phyloP scores from a whole-genome alignment of 164 flowering plant species.

The Vitis labrusca region DNA sequence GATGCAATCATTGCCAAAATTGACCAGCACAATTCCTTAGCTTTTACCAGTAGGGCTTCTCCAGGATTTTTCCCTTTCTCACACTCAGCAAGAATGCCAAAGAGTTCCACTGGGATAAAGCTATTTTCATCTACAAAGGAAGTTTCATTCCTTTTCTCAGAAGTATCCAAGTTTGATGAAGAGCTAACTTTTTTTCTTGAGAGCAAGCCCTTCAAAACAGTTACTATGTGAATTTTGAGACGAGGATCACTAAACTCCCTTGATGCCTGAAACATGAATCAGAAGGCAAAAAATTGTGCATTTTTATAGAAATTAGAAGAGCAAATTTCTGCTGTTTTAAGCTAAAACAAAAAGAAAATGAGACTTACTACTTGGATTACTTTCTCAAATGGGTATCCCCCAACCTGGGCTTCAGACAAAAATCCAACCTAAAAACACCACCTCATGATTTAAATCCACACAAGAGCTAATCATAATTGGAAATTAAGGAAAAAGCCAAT shows the following conservation, averaged over 20 bases:
- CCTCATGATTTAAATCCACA: conserved; percentile 3
- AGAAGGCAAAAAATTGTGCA: conserved; percentile 4
- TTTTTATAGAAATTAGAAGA: not conserved
- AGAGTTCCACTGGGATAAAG: conserved; percentile 72
- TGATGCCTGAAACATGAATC: conserved; percentile 59
- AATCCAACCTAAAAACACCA: conserved; percentile 70
- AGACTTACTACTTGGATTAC: conserved; percentile 71
- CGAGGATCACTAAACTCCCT: conserved; percentile 83
- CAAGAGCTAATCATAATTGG: conserved; percentile 4
- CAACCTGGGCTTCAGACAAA: conserved; percentile 88
- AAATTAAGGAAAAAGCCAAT: conserved; percentile 4
- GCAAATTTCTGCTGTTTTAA: not conserved
- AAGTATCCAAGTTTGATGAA: conserved; percentile 35
- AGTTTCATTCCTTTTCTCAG: conserved; percentile 33
- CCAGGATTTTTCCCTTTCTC: conserved; percentile 88
- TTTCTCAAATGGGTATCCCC: conserved; percentile 68
- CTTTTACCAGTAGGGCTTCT: conserved; percentile 70
- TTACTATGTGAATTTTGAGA: conserved; percentile 71
- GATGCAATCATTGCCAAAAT: conserved; percentile 89
- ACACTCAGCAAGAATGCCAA: conserved; percentile 82
- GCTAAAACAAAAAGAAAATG: conserved; percentile 5
- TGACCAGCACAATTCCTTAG: conserved; percentile 92
- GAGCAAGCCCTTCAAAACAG: conserved; percentile 82
- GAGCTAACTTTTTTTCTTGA: conserved; percentile 50
- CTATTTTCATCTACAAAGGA: conserved; percentile 34